Base-by-base conservation (phyloP, 106 monocot genomes). In the Phalaenopsis aphrodite region DNA sequence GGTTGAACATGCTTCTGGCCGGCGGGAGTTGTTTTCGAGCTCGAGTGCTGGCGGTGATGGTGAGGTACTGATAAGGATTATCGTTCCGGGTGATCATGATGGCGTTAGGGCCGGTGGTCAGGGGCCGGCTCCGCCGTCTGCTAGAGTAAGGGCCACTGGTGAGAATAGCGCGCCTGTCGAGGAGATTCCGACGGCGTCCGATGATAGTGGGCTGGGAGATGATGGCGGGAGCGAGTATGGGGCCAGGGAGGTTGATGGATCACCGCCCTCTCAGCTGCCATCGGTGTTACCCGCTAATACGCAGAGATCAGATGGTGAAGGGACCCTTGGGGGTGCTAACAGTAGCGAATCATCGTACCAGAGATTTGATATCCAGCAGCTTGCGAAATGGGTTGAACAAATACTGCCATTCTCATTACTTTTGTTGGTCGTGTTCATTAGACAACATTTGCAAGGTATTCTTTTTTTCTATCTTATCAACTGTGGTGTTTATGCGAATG, bases 391-490 rank as follows among this genome's bases (percentile, higher is more conserved):
- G 94, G 82, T 92, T 24, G 97, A 98, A 76, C 94, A 94, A 92
- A 88, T 98, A 83, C 80, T 98, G 12, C 97, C 97, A 1, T 98
- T 94, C 79, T 92, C 94, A 11, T 58, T 98, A 57, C 92, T 98
- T 52, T 81, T 98, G 17, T 72, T 98, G 80, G 89, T 98, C 4
- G 97, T 98, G 24, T 98, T 98, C 83, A 94, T 98, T 55, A 84
- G 97, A 46, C 97, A 98, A 61, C 97, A 98, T 85, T 87, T 98
- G 79, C 97, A 94, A 92, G 97, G 97, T 98, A 87, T 77, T 4
- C 14, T 55, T 1, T 39, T 69, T 69, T 38, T 38, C 3, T 9
- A 3, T 39, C 38, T 38, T 37, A 69, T 69, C 21, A 37, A 69
- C 2, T 69, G 30, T 39, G 3, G 37, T 61, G 21, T 37, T 69